These are phyloP conservation scores for Lactarius vividus DNA, from an alignment of 768 basidiomycete genomes.

Conservation along the genomic window DNA sequence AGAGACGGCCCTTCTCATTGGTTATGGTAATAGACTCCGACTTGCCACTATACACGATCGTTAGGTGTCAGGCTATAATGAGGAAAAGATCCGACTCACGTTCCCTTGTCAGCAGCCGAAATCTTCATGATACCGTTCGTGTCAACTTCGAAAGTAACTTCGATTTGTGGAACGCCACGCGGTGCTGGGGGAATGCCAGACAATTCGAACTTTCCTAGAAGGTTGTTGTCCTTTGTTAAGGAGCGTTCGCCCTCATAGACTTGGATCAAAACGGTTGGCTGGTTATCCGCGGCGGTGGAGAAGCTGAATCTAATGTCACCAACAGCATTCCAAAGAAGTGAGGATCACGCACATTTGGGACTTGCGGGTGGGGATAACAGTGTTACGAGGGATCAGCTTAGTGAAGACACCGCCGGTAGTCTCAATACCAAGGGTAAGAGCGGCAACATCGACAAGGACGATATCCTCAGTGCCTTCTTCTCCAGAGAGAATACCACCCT, in stretches of 20 bases:
- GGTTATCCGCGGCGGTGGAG: slow-evolving; percentile 85
- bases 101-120: slow-evolving; percentile 89
- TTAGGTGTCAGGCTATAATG: slow-evolving; percentile 5
- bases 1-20: slow-evolving; percentile 88
- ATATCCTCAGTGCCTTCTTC: slow-evolving; percentile 88
- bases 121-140: slow-evolving; percentile 97
- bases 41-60: slow-evolving; percentile 57
- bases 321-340: slow-evolving; percentile 9
- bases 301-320: slow-evolving; percentile 41
- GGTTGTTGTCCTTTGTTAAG: slow-evolving; percentile 98
- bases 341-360: slow-evolving; percentile 69
- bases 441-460: slow-evolving; percentile 94
- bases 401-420: slow-evolving; percentile 98
- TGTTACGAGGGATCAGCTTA: slow-evolving; percentile 96
- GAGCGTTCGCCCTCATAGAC: slow-evolving; percentile 98
- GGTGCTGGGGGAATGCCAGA: slow-evolving; percentile 91
- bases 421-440: slow-evolving; percentile 97
- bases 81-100: slow-evolving; percentile 41
- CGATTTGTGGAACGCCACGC: slow-evolving; percentile 95
- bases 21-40: slow-evolving; percentile 89
- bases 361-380: slow-evolving; percentile 97
- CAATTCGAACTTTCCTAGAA: slow-evolving; percentile 95
- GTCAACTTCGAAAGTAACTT: slow-evolving; percentile 95
- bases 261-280: slow-evolving; percentile 94
- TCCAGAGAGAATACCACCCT: slow-evolving; percentile 96